Percentiles rank a stretch among this genome's conserved stretches.
These are phyloP conservation scores for Phytophthora tubulina DNA, from an alignment of 352 stramenopile genomes.

Conservation along the genomic window DNA sequence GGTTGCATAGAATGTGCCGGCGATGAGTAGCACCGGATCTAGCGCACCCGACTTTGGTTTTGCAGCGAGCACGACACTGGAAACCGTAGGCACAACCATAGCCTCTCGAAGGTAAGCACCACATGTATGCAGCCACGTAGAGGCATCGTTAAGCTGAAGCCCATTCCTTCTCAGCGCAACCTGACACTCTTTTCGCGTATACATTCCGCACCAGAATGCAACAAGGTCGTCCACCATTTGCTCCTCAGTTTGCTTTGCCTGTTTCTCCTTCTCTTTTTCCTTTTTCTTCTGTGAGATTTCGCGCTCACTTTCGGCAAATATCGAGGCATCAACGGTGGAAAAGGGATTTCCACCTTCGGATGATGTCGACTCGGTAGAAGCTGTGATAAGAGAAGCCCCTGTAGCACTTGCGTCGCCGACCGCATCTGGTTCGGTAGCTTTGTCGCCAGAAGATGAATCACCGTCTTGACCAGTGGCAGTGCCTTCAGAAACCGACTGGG, in stretches of 20 bases:
- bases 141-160: constrained; percentile 51
- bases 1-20: constrained; percentile 77
- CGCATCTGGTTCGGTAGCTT: neutral
- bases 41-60: constrained; percentile 50
- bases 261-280: constrained; percentile 22
- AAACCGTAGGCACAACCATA: constrained; percentile 54
- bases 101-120: constrained; percentile 53
- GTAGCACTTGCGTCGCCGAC: neutral
- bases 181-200: constrained; percentile 63
- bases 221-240: constrained; percentile 53
- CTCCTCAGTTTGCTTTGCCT: constrained; percentile 35
- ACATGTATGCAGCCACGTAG: constrained; percentile 57
- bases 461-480: constrained; percentile 2
- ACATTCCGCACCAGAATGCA: constrained; percentile 73
- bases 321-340: constrained; percentile 43
- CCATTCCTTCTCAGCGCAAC: constrained; percentile 64
- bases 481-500: constrained; percentile 11
- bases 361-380: constrained; percentile 15
- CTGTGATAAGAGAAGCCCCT: neutral
- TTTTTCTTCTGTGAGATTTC: constrained; percentile 37
- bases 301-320: constrained; percentile 42
- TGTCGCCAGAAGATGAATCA: neutral
- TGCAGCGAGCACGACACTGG: constrained; percentile 39
- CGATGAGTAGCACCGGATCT: constrained; percentile 80
- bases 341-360: constrained; percentile 41